phyloP scores from a whole-genome alignment of 495 filamentous ascomycete species.

The Bathelium albidoporum region DNA sequence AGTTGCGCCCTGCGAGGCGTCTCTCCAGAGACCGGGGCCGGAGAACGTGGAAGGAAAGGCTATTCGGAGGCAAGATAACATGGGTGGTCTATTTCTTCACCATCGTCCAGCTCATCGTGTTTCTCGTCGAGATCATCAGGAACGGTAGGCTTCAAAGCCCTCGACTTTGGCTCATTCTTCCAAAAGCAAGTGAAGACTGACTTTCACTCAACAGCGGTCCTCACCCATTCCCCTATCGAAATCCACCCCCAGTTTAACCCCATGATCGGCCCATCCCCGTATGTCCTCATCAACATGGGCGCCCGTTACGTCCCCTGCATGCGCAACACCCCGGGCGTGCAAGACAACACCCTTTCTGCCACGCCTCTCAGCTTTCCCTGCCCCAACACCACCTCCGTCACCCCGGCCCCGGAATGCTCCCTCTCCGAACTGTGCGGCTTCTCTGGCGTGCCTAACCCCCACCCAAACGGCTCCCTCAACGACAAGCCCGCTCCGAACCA shows the following conservation, averaged over 20 bases:
- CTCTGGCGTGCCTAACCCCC: slow-evolving; percentile 55
- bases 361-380: slow-evolving; percentile 55
- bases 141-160: slow-evolving; percentile 47
- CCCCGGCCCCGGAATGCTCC: slow-evolving; percentile 43
- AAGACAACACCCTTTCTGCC: slow-evolving; percentile 38
- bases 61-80: slow-evolving; percentile 54
- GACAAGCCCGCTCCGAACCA: slow-evolving; percentile 63
- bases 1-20: slow-evolving; percentile 34
- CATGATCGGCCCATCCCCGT: slow-evolving; percentile 89
- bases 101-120: slow-evolving; percentile 68
- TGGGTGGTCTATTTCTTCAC: slow-evolving; percentile 79
- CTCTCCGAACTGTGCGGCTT: slow-evolving; percentile 78
- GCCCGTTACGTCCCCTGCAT: slow-evolving; percentile 90
- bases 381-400: slow-evolving; percentile 57
- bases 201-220: slow-evolving; percentile 36
- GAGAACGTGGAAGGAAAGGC: slow-evolving; percentile 34
- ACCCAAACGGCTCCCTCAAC: slow-evolving; percentile 30
- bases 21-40: slow-evolving; percentile 38
- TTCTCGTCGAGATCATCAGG: slow-evolving; percentile 78
- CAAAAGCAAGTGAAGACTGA: slow-evolving; percentile 17
- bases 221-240: slow-evolving; percentile 70
- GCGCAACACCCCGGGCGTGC: slow-evolving; percentile 63
- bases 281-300: slow-evolving; percentile 92
- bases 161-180: slow-evolving; percentile 8
- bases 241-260: slow-evolving; percentile 82